Base-by-base conservation (phyloP, 1,139 yeast genomes). In the Ogataea hybrid region DNA sequence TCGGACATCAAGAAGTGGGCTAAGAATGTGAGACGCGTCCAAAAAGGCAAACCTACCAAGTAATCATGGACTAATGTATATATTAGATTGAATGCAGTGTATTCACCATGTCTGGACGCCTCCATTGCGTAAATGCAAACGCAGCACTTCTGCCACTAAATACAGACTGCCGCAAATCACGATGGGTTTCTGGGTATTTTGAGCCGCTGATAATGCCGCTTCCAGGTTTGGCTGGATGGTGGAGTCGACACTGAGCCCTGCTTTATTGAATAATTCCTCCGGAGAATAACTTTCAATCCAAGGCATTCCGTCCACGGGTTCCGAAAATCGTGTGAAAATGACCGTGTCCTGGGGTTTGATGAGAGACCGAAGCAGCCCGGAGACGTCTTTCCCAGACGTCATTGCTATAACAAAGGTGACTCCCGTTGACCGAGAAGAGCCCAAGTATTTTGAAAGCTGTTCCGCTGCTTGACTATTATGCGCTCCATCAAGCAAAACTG, bases 401-500 rank as follows among this genome's bases (percentile, higher is more conserved):
- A 88, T 74, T 0, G 88, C 96, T 34, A 88, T 64, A 0, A 90
- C 69, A 58, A 81, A 86, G 0, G 81, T 72, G 4, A 84, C 53
- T 11, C 35, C 35, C 3, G 17, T 5, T 6, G 10, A 14, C 10
- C 32, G 8, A 2, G 8, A 7, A 3, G 10, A 4, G 0, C 44
- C 48, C 2, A 81, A 57, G 51, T 67, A 79, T 32, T 65, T 64
- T 0, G 72, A 75, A 28, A 92, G 67, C 54, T 84, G 88, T 20
- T 67, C 63, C 0, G 96, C 95, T 0, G 97, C 95, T 50, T 82
- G 80, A 15, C 79, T 80, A 58, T 92, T 92, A 60, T 92, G 98
- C 0, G 97, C 97, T 2, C 98, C 98, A 63, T 92, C 98, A 2
- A 89, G 53, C 6, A 88, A 62, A 0, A 83, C 64, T 1, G 66